Conservation (phyloP, 148 eudicot species). For the Arctostaphylos glauca region DNA sequence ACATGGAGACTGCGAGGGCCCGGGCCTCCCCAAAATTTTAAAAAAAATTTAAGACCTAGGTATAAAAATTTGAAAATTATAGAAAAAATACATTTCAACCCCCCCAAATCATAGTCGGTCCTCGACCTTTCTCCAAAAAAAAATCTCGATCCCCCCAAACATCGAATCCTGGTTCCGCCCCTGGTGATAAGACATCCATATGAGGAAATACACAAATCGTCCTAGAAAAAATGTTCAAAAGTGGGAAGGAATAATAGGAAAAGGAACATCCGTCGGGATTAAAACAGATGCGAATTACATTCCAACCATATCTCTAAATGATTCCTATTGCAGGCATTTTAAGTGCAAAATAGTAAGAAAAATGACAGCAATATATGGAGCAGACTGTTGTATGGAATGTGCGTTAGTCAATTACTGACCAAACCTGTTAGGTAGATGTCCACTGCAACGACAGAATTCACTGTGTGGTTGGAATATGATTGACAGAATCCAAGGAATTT, state of each 20-base stretch:
- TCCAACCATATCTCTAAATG: background rate
- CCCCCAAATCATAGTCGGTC: too few species aligned
- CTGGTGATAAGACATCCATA: background rate
- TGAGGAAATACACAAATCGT: background rate
- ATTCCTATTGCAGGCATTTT: background rate
- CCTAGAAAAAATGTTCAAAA: background rate
- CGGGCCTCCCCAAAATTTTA: too few species aligned
- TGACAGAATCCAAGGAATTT: constrained; percentile 26
- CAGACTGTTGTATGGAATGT: background rate
- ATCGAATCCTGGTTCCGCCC: too few species aligned
- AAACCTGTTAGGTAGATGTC: background rate
- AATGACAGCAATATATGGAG: background rate
- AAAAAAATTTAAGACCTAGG: too few species aligned
- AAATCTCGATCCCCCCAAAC: too few species aligned
- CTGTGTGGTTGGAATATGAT: constrained; percentile 13
- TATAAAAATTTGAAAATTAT: too few species aligned
- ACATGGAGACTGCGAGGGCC: too few species aligned
- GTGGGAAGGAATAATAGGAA: background rate
- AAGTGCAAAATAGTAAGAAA: background rate
- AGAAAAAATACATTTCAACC: too few species aligned
- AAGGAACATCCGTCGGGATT: background rate
- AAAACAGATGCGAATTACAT: background rate
- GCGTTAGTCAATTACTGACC: constrained; percentile 12
- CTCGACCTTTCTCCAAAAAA: too few species aligned
- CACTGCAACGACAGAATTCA: constrained; percentile 12